Evolutionary conservation across 2,329 filamentous ascomycete genomes (phyloP).

Genomic region (Aspergillus hortae): DNA sequence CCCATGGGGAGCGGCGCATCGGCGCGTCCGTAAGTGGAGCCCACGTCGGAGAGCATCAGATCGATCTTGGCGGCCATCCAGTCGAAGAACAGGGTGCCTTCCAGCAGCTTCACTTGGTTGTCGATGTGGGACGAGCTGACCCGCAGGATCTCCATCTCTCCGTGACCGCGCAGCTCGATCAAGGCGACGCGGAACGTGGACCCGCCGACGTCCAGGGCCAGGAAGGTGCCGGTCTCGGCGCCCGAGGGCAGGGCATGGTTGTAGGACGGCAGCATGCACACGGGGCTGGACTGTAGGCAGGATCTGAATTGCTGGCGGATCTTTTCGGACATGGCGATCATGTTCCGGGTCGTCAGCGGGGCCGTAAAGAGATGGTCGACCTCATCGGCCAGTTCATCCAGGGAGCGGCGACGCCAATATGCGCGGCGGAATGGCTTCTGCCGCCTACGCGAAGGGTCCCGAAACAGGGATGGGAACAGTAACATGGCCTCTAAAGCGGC

Average conservation of each 20-base stretch:
- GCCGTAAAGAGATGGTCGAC: constrained; percentile 35
- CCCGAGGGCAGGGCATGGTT: constrained; percentile 60
- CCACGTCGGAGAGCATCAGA: constrained; percentile 46
- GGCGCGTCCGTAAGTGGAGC: constrained; percentile 38
- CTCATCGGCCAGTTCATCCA: constrained; percentile 39
- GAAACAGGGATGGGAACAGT: constrained; percentile 38
- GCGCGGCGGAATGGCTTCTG: constrained; percentile 31
- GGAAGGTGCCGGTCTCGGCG: constrained; percentile 56
- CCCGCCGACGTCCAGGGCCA: constrained; percentile 64
- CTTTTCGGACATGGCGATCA: constrained; percentile 43
- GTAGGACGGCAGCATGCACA: constrained; percentile 65
- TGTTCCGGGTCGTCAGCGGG: constrained; percentile 28
- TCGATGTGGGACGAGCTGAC: constrained; percentile 57
- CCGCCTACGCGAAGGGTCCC: constrained; percentile 28
- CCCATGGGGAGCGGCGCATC: constrained; percentile 52
- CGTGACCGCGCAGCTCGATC: constrained; percentile 52
- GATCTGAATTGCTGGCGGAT: constrained; percentile 51
- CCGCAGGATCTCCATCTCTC: constrained; percentile 53
- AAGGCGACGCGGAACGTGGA: constrained; percentile 63
- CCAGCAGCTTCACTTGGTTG: constrained; percentile 51
- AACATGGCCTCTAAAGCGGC: constrained; percentile 39
- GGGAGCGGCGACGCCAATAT: constrained; percentile 34
- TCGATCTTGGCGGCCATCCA: constrained; percentile 63
- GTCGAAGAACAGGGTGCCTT: constrained; percentile 59
- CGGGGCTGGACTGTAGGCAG: constrained; percentile 53